Evolutionary conservation across 495 filamentous ascomycete genomes (phyloP).

Genomic region (Aspergillus nidulans): DNA sequence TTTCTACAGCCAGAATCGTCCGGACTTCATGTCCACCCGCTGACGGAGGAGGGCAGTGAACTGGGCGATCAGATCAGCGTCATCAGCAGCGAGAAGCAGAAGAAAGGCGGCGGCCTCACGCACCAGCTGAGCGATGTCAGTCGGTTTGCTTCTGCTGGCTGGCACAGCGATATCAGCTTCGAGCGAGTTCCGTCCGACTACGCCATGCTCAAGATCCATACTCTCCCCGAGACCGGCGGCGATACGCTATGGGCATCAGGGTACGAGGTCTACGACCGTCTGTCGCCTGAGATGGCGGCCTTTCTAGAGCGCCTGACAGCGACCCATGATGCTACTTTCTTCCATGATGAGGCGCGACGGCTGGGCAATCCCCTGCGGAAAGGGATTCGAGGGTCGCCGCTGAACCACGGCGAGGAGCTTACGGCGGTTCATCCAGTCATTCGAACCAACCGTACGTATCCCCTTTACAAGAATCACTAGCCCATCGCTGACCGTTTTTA

Average conservation of each 20-base stretch:
- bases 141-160: constrained; percentile 40
- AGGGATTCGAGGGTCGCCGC: constrained; percentile 38
- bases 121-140: constrained; percentile 31
- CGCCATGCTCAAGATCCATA: constrained; percentile 53
- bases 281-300: constrained; percentile 55
- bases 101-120: constrained; percentile 33
- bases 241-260: constrained; percentile 49
- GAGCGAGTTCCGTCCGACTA: constrained; percentile 66
- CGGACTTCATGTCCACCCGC: constrained; percentile 63
- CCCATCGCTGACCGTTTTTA: constrained; percentile 14
- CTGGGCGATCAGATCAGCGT: constrained; percentile 35
- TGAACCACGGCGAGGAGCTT: constrained; percentile 59
- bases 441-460: constrained; percentile 61
- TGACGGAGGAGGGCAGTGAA: constrained; percentile 40
- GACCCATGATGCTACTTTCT: constrained; percentile 51
- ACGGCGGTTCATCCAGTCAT: constrained; percentile 65
- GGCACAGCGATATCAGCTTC: constrained; percentile 69
- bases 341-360: constrained; percentile 35
- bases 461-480: constrained; percentile 12
- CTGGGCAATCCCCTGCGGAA: constrained; percentile 24
- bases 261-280: constrained; percentile 57
- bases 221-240: constrained; percentile 68
- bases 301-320: constrained; percentile 67
- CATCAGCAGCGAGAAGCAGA: constrained; percentile 37
- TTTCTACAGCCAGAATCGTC: constrained; percentile 47